These are phyloP conservation scores for Vitis hybrid DNA, from an alignment of 177 flowering plant species.

Conservation along the genomic window DNA sequence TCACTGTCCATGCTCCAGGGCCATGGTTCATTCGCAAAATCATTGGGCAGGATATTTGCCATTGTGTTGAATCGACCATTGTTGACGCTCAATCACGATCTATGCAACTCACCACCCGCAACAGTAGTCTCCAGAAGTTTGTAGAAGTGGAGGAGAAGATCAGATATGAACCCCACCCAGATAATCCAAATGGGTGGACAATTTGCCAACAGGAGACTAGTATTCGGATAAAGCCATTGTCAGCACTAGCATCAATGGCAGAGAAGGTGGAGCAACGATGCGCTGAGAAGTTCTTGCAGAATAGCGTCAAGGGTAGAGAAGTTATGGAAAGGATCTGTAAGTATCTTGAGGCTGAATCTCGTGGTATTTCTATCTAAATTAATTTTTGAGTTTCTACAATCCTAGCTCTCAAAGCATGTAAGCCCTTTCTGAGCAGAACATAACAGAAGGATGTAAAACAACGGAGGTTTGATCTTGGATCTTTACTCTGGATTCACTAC, in stretches of 20 bases:
- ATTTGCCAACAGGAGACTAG: conserved; percentile 79
- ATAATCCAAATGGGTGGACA: conserved; percentile 77
- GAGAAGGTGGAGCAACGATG: conserved; percentile 93
- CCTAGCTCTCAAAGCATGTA: background rate
- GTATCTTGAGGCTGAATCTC: conserved; percentile 90
- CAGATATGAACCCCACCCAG: conserved; percentile 82
- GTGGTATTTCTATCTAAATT: conserved; percentile 47
- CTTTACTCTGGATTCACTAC: background rate
- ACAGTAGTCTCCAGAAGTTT: conserved; percentile 75
- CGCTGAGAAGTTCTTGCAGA: conserved; percentile 85
- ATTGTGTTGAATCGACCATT: conserved; percentile 83
- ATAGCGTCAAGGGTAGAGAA: conserved; percentile 91
- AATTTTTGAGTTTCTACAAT: background rate
- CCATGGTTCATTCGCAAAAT: conserved; percentile 87
- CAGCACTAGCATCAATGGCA: conserved; percentile 90
- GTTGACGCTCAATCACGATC: conserved; percentile 68
- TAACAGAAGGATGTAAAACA: background rate
- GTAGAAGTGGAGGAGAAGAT: conserved; percentile 88
- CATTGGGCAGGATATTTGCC: conserved; percentile 87
- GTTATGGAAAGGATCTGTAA: conserved; percentile 98
- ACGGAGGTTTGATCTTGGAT: background rate
- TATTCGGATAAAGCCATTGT: conserved; percentile 74
- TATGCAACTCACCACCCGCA: conserved; percentile 77
- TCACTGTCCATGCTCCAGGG: conserved; percentile 90
- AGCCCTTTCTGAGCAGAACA: background rate